A percentile compares a stretch with the other conserved stretches of the same genome.
Evolutionary conservation across 352 stramenopile genomes (phyloP).

Genomic region (Peronospora belbahrii): DNA sequence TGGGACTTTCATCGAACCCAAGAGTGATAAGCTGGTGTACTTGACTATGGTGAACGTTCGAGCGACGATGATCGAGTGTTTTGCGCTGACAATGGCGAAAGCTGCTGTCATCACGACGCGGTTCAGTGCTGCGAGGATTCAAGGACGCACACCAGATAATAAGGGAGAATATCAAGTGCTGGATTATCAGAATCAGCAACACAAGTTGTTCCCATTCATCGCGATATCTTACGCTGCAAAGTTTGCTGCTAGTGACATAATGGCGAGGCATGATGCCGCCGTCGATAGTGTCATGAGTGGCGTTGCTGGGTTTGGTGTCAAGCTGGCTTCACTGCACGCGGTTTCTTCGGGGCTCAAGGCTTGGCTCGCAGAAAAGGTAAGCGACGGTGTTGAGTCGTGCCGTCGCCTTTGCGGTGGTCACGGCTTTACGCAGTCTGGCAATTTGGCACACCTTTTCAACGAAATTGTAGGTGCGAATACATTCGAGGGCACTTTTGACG

Average conservation of each 20-base stretch:
- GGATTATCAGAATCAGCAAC: slow-evolving; percentile 54
- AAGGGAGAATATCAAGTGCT: slow-evolving; percentile 50
- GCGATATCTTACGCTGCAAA: slow-evolving; percentile 22
- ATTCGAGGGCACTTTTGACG: slow-evolving; percentile 65
- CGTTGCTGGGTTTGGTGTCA: slow-evolving; percentile 23
- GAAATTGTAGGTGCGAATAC: slow-evolving; percentile 42
- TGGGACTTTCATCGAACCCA: slow-evolving; percentile 47
- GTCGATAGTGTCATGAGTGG: slow-evolving; percentile 33
- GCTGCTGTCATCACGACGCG: slow-evolving; percentile 39
- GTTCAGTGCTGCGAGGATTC: slow-evolving; percentile 43
- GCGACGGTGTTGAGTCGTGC: slow-evolving; percentile 39
- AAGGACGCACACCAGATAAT: slow-evolving; percentile 30
- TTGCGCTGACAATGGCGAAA: slow-evolving; percentile 3
- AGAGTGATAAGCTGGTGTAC: slow-evolving; percentile 64
- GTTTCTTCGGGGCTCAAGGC: slow-evolving; percentile 52
- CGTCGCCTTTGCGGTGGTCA: slow-evolving; percentile 41
- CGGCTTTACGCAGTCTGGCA: slow-evolving; percentile 32
- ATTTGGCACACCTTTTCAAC: slow-evolving; percentile 27
- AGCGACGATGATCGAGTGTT: slow-evolving; percentile 19
- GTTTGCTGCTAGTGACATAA: slow-evolving; percentile 24
- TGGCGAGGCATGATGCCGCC: slow-evolving; percentile 28
- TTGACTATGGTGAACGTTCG: slow-evolving; percentile 47
- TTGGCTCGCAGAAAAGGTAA: slow-evolving; percentile 34
- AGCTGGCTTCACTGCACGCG: slow-evolving; percentile 45
- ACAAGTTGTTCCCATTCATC: slow-evolving; percentile 38